Conservation (phyloP, 2,329 filamentous ascomycete species). For the Exophiala alcalophila region DNA sequence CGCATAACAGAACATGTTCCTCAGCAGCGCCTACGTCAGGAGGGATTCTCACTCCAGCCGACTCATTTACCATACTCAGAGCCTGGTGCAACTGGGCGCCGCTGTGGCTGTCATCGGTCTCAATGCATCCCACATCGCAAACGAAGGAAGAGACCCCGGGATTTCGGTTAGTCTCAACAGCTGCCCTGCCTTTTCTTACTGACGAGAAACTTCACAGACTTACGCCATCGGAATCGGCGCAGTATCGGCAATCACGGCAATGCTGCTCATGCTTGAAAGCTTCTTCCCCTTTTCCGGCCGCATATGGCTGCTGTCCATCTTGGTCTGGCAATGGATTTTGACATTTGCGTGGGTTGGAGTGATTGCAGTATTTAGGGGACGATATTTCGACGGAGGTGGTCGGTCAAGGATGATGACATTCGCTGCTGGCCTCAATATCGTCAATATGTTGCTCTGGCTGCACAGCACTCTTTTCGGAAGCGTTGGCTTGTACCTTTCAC, state of each 20-base stretch:
- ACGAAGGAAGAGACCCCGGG: conserved; percentile 3
- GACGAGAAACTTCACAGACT: background rate
- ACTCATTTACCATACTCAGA: conserved; percentile 4
- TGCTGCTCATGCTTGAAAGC: conserved; percentile 4
- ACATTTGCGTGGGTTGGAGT: conserved; percentile 9
- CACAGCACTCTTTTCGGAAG: background rate
- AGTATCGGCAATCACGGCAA: conserved; percentile 3
- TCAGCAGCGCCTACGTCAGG: too few species aligned
- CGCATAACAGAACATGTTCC: too few species aligned
- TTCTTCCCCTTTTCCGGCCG: conserved; percentile 8
- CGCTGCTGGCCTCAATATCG: conserved; percentile 6
- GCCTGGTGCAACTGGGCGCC: conserved; percentile 1
- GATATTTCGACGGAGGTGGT: conserved; percentile 6
- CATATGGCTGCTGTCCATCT: conserved; percentile 5
- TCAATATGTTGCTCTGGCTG: conserved; percentile 11
- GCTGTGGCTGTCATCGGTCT: conserved; percentile 8
- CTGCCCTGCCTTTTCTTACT: background rate
- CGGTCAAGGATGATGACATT: background rate
- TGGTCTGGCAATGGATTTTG: conserved; percentile 12
- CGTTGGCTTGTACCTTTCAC: conserved; percentile 8
- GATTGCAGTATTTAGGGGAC: conserved; percentile 1
- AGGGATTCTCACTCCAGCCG: conserved; percentile 4
- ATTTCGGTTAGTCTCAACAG: conserved; percentile 3
- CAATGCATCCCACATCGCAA: conserved; percentile 6
- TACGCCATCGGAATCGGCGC: conserved; percentile 6